These are phyloP conservation scores for Prunus dulcis DNA, from an alignment of 306 rosid species.

Conservation along the genomic window DNA sequence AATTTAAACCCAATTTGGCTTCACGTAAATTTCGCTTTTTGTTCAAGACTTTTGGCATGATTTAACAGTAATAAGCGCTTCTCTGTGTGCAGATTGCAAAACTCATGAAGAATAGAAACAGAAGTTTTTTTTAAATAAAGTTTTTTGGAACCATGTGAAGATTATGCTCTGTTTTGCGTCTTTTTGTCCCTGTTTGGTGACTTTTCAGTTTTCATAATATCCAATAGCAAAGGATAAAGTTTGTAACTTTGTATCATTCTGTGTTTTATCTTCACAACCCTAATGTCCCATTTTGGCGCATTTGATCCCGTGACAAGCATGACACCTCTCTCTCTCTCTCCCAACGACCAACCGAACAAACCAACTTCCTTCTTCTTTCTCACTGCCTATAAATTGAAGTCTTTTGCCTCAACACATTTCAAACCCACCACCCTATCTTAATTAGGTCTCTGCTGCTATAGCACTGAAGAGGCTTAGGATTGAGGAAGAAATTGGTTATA, in stretches of 20 bases:
- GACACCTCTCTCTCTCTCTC: not conserved
- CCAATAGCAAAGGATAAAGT: slow-evolving; percentile 20
- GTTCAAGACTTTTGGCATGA: slow-evolving; percentile 1
- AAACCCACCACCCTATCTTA: not conserved
- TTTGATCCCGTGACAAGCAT: slow-evolving; percentile 63
- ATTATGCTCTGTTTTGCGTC: not conserved
- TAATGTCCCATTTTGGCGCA: slow-evolving; percentile 32
- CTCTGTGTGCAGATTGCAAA: not conserved
- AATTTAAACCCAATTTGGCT: not conserved
- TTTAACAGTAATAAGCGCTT: not conserved
- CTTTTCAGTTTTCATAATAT: slow-evolving; percentile 8
- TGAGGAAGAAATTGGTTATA: not conserved
- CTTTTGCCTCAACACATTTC: not conserved
- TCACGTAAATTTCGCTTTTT: slow-evolving; percentile 35
- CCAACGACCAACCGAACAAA: slow-evolving; percentile 26
- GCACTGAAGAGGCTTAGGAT: no score
- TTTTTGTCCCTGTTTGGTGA: slow-evolving; percentile 1
- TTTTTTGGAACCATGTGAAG: slow-evolving; percentile 4
- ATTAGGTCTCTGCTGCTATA: not conserved
- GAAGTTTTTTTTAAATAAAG: no score
- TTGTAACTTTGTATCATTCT: not conserved
- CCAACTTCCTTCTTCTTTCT: slow-evolving; percentile 29
- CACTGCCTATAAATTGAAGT: slow-evolving; percentile 31
- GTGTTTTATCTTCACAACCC: not conserved
- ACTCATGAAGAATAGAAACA: not conserved